phyloP scores from a whole-genome alignment of 345 rosid genomes.

The Limnanthes douglasii region DNA sequence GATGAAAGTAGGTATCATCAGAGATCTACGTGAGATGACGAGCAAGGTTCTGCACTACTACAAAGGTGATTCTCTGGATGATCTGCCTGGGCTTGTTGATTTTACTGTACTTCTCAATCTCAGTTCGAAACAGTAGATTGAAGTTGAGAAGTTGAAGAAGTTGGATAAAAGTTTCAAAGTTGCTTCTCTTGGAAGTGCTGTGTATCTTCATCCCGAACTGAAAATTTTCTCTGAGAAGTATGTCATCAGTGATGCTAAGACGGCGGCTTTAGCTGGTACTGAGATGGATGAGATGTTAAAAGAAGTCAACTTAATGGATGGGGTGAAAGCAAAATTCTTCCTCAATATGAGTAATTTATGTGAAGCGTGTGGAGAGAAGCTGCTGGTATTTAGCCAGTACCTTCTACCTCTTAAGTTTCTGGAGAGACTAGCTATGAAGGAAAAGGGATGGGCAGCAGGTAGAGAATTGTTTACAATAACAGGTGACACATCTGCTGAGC shows the following conservation, averaged over 20 bases:
- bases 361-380: slow-evolving; percentile 54
- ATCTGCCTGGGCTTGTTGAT: slow-evolving; percentile 90
- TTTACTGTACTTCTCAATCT: slow-evolving; percentile 69
- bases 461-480: slow-evolving; percentile 60
- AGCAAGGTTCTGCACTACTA: slow-evolving; percentile 82
- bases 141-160: slow-evolving; percentile 37
- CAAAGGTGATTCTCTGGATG: slow-evolving; percentile 92
- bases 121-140: slow-evolving; percentile 41
- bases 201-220: slow-evolving; percentile 64
- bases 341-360: slow-evolving; percentile 56
- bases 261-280: slow-evolving; percentile 21
- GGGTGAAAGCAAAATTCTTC: slow-evolving; percentile 75
- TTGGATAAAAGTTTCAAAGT: slow-evolving; percentile 39
- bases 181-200: slow-evolving; percentile 54
- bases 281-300: slow-evolving; percentile 54
- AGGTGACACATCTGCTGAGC: slow-evolving; percentile 58
- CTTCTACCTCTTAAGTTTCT: slow-evolving; percentile 67
- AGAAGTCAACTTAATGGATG: slow-evolving; percentile 44
- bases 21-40: slow-evolving; percentile 89
- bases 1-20: slow-evolving; percentile 51
- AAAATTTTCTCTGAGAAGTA: slow-evolving; percentile 18
- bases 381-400: slow-evolving; percentile 88
- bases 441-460: slow-evolving; percentile 51
- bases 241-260: slow-evolving; percentile 9
- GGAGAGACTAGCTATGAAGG: slow-evolving; percentile 40